Evolutionary conservation across 176 grass and related monocot genomes (phyloP), one percentile per base, ranked within the genome.

Genomic region (Cenchrus americanus): DNA sequence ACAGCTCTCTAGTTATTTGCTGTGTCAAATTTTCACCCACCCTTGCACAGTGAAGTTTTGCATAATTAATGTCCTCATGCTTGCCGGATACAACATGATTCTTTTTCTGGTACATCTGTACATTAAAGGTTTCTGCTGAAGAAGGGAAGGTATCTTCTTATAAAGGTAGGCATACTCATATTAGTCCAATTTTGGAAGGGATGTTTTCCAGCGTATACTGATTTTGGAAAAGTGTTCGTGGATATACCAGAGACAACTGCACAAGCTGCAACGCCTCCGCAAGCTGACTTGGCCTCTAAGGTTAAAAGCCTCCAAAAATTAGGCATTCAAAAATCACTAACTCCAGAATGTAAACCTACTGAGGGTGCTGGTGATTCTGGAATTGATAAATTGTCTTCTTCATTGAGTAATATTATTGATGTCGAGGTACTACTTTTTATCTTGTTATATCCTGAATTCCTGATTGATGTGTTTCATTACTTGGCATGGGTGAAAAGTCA

Each of bases 251-350:
- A 88, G 69, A 86, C 65, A 61, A 49, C 76, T 61, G 48, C 37
- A 80, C 79, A 88, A 77, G 83, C 43, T 70, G 79, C 77, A 74
- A 78, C 66, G 43, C 82, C 59, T 78, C 73, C 59, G 15, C 91
- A 84, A 70, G 67, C 22, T 87, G 86, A 89, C 55, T 91, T 88
- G 67, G 55, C 77, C 51, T 88, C 80, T 9, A 96, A 90, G 77
- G 86, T 74, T 66, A 96, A 47, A 90, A 93, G 83, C 57, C 83
- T 83, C n/a, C 91, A 81, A 50, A 99, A 99, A 73, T 47, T 90
- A 71, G 80, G 89, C 72, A 92, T 99, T 84, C 61, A 83, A 42
- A 95, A 95, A 86, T 85, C 91, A 44, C 76, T 88, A 75, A 77
- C 77, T 80, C 75, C 75, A 85, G 90, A 93, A 46, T 89, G 86